phyloP scores from a whole-genome alignment of 345 rosid genomes.

The Geranium rotundifolium region DNA sequence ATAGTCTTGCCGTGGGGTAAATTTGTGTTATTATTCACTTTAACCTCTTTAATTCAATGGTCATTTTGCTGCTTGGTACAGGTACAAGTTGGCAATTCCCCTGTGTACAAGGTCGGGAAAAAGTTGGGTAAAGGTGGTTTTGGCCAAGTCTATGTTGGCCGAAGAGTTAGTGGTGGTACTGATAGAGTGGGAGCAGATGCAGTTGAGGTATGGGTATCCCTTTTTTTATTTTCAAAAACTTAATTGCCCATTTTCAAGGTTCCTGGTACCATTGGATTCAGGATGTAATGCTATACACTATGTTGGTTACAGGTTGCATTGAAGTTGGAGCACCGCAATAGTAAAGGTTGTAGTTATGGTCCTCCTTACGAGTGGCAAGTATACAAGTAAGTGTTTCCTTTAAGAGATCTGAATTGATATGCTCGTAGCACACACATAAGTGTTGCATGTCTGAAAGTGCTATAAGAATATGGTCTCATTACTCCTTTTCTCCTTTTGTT shows the following conservation, averaged over 20 bases:
- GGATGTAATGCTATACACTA: slow-evolving; percentile 7
- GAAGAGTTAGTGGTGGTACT: slow-evolving; percentile 55
- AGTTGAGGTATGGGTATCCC: slow-evolving; percentile 39
- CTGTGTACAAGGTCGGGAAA: slow-evolving; percentile 66
- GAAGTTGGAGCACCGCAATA: slow-evolving; percentile 85
- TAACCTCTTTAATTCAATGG: neutral
- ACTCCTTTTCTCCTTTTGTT: neutral
- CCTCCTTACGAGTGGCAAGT: slow-evolving; percentile 99
- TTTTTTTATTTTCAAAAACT: neutral
- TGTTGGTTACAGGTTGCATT: slow-evolving; percentile 64
- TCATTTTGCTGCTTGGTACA: slow-evolving; percentile 9
- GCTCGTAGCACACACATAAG: neutral
- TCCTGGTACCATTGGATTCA: neutral
- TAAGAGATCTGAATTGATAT: slow-evolving; percentile 2
- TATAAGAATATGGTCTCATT: neutral
- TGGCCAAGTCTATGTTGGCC: slow-evolving; percentile 96
- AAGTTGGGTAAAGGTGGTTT: slow-evolving; percentile 98
- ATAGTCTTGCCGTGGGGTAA: too few relatives aligned
- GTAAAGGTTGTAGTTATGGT: slow-evolving; percentile 95
- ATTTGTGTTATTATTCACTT: neutral
- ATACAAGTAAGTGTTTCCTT: slow-evolving; percentile 48
- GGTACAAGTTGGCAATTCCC: slow-evolving; percentile 93
- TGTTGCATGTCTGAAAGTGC: neutral
- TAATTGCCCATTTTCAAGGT: neutral
- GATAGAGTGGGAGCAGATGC: slow-evolving; percentile 74